Base-by-base conservation (phyloP, 805 yeast species). In the Kluyveromyces dobzhanskii region DNA sequence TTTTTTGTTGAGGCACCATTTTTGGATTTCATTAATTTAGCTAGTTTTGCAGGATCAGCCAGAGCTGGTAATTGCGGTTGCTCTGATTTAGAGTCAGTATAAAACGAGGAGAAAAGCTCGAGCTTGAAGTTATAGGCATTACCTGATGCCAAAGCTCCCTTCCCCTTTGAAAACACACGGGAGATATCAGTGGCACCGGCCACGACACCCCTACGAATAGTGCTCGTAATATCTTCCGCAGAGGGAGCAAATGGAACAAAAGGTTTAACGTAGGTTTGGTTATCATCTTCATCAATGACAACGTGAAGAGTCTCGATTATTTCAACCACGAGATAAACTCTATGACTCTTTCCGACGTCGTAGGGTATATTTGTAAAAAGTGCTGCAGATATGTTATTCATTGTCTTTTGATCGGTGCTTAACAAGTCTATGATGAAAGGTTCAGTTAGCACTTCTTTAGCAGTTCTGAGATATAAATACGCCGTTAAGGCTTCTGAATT, bases 151-250 rank as follows among this genome's bases (percentile, higher is more conserved):
- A 76, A 62, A 23, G 78, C 68, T 24, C 82, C 85, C 40, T 73
- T 73, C 46, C 73, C 74, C 43, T 73, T 69, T 6, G 85, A 73
- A 53, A 86, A 83, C 17, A 85, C 73, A 48, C 94, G 72, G 4
- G 92, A 76, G 35, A 86, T 79, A 61, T 86, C 94, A 28, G 85
- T 74, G 12, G 82, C 92, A 57, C 96, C 96, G 3, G 87, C 88
- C 28, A 90, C 92, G 12, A 86, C 75, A 41, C 95, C 95, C 53
- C 80, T 78, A 53, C 84, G 77, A 35, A 81, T 71, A 32, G 65
- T 55, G 28, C 59, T 57, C 16, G 75, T 40, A 23, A 44, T 45
- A 11, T 39, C 26, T 13, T 47, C 44, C 2, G 48, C 16, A 10
- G 46, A 27, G 3, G 48, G 36, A 27, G 44, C 41, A 19, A 46